phyloP scores from a whole-genome alignment of 768 basidiomycete species.

The Trametes coccinea region DNA sequence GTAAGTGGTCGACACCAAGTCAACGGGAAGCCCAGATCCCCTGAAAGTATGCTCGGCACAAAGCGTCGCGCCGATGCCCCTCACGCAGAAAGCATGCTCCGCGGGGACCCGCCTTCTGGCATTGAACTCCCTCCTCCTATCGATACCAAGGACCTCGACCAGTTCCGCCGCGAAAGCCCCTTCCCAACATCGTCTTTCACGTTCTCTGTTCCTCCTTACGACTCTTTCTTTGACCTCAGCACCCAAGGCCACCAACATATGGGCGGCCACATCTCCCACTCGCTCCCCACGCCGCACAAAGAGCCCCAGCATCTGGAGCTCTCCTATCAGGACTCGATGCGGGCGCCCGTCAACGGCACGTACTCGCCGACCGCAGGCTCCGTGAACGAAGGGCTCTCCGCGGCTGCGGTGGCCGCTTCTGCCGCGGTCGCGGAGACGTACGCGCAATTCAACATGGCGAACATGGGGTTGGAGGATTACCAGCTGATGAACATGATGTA shows the following conservation, averaged over 20 bases:
- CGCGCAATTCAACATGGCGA: conserved; percentile 61
- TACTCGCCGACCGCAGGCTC: conserved; percentile 24
- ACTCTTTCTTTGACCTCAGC: conserved; percentile 53
- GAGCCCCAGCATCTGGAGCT: conserved; percentile 13
- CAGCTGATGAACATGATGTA: conserved; percentile 70
- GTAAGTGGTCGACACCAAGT: conserved; percentile 76
- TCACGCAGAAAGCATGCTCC: conserved; percentile 76
- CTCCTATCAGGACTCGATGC: conserved; percentile 28
- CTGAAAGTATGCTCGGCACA: conserved; percentile 64
- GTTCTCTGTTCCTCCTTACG: conserved; percentile 65
- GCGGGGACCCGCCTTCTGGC: conserved; percentile 70
- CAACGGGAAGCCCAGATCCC: conserved; percentile 70
- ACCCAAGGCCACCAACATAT: conserved; percentile 14
- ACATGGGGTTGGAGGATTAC: conserved; percentile 56
- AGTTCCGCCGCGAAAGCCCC: conserved; percentile 38
- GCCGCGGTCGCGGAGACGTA: conserved; percentile 75
- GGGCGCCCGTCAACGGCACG: conserved; percentile 23
- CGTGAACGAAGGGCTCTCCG: conserved; percentile 54
- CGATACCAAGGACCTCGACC: conserved; percentile 41
- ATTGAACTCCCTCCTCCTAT: conserved; percentile 32
- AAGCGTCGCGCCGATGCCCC: conserved; percentile 84
- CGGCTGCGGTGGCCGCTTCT: conserved; percentile 63
- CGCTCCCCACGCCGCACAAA: conserved; percentile 20
- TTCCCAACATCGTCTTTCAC: conserved; percentile 74
- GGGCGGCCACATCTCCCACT: conserved; percentile 37